A percentile compares a stretch with the other conserved stretches of the same genome.
Evolutionary conservation across 2,329 filamentous ascomycete genomes (phyloP).

Genomic region (Cordyceps tenuipes): DNA sequence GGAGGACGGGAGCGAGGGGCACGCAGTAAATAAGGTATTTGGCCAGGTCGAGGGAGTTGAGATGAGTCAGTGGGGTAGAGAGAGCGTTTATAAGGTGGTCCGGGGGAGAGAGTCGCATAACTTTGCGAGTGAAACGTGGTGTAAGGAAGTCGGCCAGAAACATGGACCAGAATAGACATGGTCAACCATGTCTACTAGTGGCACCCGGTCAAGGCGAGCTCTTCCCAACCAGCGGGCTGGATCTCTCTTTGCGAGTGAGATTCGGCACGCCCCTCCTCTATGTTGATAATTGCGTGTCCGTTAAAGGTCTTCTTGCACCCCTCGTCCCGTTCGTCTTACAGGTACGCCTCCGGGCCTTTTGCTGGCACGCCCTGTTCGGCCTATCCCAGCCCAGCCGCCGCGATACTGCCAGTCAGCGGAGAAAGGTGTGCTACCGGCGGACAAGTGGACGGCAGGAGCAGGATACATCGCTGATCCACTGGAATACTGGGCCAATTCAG

Average conservation of each 20-base stretch:
- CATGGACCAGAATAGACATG: conserved; percentile 2
- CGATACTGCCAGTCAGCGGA: neutral
- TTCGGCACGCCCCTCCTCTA: conserved; percentile 2
- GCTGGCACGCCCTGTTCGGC: neutral
- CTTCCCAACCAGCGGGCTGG: conserved; percentile 3
- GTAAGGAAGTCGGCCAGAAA: conserved; percentile 1
- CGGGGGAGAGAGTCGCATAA: neutral
- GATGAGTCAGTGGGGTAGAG: conserved; percentile 11
- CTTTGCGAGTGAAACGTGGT: conserved; percentile 8
- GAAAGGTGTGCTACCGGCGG: neutral
- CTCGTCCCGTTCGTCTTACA: neutral
- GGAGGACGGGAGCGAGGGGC: neutral
- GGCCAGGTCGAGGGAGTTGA: conserved; percentile 7
- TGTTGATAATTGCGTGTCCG: neutral
- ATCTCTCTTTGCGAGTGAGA: neutral
- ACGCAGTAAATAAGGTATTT: conserved; percentile 8
- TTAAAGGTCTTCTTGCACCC: neutral
- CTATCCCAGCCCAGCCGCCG: neutral
- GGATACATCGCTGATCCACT: neutral
- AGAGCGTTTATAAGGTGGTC: conserved; percentile 10
- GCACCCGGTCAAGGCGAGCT: conserved; percentile 3
- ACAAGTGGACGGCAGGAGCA: neutral
- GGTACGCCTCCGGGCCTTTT: neutral
- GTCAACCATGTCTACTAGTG: conserved; percentile 6
- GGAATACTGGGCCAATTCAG: neutral